These are phyloP conservation scores for Brassica incana DNA, from an alignment of 345 rosid genomes.

Conservation along the genomic window DNA sequence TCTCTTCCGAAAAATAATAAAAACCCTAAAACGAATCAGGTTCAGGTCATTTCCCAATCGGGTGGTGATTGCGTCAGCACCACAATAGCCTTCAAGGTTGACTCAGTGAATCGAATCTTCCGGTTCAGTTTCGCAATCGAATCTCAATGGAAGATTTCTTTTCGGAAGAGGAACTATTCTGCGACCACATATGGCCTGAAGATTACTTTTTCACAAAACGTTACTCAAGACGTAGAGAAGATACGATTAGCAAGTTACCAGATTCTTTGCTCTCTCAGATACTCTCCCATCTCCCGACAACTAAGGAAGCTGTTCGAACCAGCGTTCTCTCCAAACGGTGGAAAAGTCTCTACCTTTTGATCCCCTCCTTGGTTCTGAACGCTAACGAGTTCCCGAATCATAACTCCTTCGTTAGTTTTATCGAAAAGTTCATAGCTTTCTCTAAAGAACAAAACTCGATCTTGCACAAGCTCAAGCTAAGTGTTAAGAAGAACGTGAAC, in stretches of 20 bases:
- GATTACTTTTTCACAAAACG: background rate
- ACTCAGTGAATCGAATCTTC: background rate
- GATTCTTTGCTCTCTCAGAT: slow-evolving; percentile 10
- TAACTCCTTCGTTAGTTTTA: background rate
- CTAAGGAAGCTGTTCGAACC: background rate
- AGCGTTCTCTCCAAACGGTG: slow-evolving; percentile 21
- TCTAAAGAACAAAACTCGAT: background rate
- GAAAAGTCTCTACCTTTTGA: slow-evolving; percentile 7
- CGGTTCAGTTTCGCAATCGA: background rate
- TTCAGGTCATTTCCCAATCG: no score
- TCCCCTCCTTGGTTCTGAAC: slow-evolving; percentile 5
- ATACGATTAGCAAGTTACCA: background rate
- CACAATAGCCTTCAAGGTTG: background rate
- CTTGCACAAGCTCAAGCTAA: slow-evolving; percentile 15
- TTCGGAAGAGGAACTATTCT: background rate
- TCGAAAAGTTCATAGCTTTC: background rate
- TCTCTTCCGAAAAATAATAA: no score
- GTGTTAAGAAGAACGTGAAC: background rate
- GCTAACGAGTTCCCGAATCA: slow-evolving; percentile 2
- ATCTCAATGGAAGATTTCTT: background rate
- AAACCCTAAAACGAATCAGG: no score
- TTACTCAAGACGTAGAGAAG: background rate
- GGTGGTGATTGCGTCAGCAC: background rate
- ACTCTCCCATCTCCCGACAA: slow-evolving; percentile 13
- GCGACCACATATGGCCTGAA: background rate